Conservation (phyloP, 2,329 filamentous ascomycete species). For the Elsinoe batatas region DNA sequence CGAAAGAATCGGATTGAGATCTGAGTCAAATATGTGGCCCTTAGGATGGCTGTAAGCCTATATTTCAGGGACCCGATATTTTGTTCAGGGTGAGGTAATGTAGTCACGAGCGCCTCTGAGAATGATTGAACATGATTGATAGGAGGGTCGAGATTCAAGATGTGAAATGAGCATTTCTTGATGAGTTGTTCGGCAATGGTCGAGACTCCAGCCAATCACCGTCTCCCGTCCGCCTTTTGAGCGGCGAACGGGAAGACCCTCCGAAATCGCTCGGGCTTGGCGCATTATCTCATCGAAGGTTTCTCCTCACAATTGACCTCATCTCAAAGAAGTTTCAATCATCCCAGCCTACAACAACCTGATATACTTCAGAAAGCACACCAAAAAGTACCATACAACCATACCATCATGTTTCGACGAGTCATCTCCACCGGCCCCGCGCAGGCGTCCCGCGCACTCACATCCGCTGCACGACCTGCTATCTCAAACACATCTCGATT, state of each 20-base stretch:
- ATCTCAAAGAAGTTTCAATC: background rate
- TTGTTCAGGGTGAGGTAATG: background rate
- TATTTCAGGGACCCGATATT: background rate
- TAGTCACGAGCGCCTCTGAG: too few relatives aligned
- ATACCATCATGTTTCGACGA: slow-evolving; percentile 47
- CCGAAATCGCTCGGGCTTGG: slow-evolving; percentile 12
- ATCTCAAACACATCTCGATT: slow-evolving; percentile 34
- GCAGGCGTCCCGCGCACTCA: slow-evolving; percentile 41
- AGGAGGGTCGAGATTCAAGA: too few relatives aligned
- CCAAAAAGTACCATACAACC: background rate
- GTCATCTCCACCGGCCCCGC: slow-evolving; percentile 45
- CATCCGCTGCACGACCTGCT: slow-evolving; percentile 40
- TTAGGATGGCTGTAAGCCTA: too few relatives aligned
- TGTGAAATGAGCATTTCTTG: background rate
- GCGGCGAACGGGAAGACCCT: background rate
- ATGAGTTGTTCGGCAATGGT: background rate
- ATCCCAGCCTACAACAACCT: background rate
- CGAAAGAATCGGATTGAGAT: background rate
- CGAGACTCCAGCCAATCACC: background rate
- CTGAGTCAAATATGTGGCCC: too few relatives aligned
- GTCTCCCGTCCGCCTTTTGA: background rate
- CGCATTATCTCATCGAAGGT: slow-evolving; percentile 12
- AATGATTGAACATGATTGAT: too few relatives aligned
- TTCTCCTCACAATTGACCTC: slow-evolving; percentile 6
- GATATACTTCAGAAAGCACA: background rate